These are phyloP conservation scores for Schizophyllum commune DNA, from an alignment of 1,284 basidiomycete species.

Conservation along the genomic window DNA sequence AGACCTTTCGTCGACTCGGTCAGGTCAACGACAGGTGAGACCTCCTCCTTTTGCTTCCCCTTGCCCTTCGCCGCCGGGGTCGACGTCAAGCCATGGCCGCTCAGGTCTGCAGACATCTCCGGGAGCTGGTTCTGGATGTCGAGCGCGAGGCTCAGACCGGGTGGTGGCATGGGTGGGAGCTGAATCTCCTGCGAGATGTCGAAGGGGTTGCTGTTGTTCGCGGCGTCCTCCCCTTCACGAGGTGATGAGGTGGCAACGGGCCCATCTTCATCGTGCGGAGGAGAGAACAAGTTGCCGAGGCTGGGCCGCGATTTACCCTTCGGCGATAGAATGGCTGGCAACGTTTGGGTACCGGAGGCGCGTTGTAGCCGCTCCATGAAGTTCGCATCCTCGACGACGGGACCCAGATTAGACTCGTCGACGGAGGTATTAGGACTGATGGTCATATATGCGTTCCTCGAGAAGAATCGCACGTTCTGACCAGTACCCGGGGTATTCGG, in stretches of 20 bases:
- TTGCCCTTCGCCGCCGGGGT: constrained; percentile 27
- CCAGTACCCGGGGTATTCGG: constrained; percentile 66
- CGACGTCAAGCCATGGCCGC: constrained; percentile 27
- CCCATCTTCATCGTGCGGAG: constrained; percentile 2
- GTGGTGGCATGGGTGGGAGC: constrained; percentile 35
- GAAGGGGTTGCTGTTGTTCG: constrained; percentile 37
- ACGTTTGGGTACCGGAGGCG: constrained; percentile 13
- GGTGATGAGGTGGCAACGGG: constrained; percentile 3
- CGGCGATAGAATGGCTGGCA: constrained; percentile 1
- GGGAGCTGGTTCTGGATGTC: constrained; percentile 21
- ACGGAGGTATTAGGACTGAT: constrained; percentile 57
- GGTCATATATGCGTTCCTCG: constrained; percentile 54
- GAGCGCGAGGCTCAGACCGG: constrained; percentile 33
- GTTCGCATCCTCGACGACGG: constrained; percentile 9
- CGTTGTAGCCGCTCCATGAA: constrained; percentile 34
- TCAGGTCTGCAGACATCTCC: constrained; percentile 26
- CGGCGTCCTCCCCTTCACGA: background rate
- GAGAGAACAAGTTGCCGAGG: constrained; percentile 35
- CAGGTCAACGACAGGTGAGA: background rate
- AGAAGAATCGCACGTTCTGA: constrained; percentile 67
- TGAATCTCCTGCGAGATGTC: constrained; percentile 50
- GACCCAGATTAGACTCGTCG: constrained; percentile 21
- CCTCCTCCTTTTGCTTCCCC: constrained; percentile 16
- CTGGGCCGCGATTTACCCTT: constrained; percentile 22
- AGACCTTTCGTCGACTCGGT: background rate